Base-by-base conservation (phyloP, 202 grass and related monocot genomes). In the Carex sylvatica region DNA sequence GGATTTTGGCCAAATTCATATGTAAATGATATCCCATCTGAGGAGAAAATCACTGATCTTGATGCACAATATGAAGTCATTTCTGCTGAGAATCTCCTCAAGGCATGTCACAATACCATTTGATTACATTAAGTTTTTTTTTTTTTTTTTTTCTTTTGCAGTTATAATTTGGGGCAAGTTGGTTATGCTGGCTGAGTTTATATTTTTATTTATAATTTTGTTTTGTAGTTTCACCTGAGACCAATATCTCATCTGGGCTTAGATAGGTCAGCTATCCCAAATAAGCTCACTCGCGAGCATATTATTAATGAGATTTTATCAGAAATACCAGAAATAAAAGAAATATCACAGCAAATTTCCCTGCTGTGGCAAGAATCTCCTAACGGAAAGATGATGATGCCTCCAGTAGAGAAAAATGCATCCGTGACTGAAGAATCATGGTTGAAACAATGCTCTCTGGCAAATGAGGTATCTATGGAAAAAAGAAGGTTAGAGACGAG, bases 221-320 rank as follows among this genome's bases (percentile, higher is more conserved):
- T 79, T 64, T 59, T 80, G 76, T 86, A 98, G 95, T 98, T 98
- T 85, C 90, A 91, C 76, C 84, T 98, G 62, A 85, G 92, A 79
- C 92, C 95, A 54, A 88, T 93, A 89, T 88, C 95, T 65, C 92
- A 88, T 71, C 75, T 98, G 36, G 95, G 95, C 2, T 87, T 98
- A 83, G 95, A 98, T 87, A 93, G 84, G 87, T 84, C 89, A 65
- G 83, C 87, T 80, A 91, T 95, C 76, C 92, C 95, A 85, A 88
- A 68, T 63, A 70, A 84, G 54, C 76, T 80, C 44, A 90, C 61
- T 61, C 87, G 90, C 60, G 70, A 91, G 52, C 87, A 98, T 56
- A 90, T 98, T 80, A 87, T 93, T 22, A 71, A 89, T 68, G 90
- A 95, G 70, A 89, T 98, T 87, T 81, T 91, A 78, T 84, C 80